A percentile compares a stretch with the other conserved stretches of the same genome.
phyloP scores from a whole-genome alignment of 2,329 filamentous ascomycete genomes.

The Aureobasidium leucospermi region DNA sequence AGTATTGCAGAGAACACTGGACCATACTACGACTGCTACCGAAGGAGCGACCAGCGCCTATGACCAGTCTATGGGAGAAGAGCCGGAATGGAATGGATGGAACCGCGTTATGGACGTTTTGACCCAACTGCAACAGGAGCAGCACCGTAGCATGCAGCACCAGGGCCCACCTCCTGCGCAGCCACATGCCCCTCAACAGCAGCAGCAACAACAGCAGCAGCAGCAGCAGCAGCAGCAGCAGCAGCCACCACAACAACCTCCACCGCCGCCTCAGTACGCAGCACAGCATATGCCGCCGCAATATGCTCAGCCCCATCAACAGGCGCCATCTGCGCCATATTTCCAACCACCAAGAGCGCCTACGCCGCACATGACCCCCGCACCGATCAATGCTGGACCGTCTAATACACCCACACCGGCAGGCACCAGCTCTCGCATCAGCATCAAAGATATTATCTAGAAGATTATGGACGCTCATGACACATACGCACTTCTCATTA shows the following conservation, averaged over 20 bases:
- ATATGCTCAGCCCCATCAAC: conserved; percentile 16
- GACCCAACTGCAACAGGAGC: conserved; percentile 46
- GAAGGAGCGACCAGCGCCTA: neutral
- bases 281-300: conserved; percentile 1
- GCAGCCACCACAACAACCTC: conserved; percentile 13
- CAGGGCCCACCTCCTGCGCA: neutral
- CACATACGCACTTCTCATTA: conserved; percentile 2
- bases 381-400: neutral
- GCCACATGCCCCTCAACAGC: neutral
- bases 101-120: conserved; percentile 60
- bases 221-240: conserved; percentile 1
- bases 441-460: conserved; percentile 31
- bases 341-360: conserved; percentile 12
- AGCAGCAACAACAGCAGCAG: conserved; percentile 6
- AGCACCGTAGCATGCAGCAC: conserved; percentile 18
- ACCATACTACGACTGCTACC: conserved; percentile 17
- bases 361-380: conserved; percentile 13
- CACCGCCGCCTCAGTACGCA: conserved; percentile 17
- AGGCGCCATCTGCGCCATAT: conserved; percentile 15
- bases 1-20: conserved; percentile 26
- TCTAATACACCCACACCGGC: conserved; percentile 1
- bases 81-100: conserved; percentile 74
- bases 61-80: conserved; percentile 29
- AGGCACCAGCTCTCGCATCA: conserved; percentile 22
- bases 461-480: conserved; percentile 2